Conservation (phyloP, 495 filamentous ascomycete genomes). For the Penicillium fimorum region DNA sequence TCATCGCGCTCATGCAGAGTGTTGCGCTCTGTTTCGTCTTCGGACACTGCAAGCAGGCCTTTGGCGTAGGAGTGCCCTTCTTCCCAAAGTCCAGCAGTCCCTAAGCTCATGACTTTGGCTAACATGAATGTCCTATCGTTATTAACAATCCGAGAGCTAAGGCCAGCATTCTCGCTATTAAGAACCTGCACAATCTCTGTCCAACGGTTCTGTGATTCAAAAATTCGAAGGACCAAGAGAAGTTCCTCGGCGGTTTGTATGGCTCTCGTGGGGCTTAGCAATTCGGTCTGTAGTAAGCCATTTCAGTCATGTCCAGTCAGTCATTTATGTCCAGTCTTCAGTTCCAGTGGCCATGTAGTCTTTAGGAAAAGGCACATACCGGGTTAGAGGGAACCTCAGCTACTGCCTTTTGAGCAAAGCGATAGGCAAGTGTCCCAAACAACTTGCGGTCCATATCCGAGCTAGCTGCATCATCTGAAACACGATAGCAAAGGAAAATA, state of each 20-base stretch:
- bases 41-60: conserved; percentile 36
- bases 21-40: conserved; percentile 32
- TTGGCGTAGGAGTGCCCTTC: conserved; percentile 45
- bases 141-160: conserved; percentile 50
- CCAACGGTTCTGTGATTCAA: conserved; percentile 43
- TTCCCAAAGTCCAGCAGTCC: conserved; percentile 47
- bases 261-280: conserved; percentile 46
- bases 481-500: conserved; percentile 50
- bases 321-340: not conserved
- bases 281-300: conserved; percentile 35
- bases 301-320: conserved; percentile 5
- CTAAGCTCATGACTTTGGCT: conserved; percentile 44
- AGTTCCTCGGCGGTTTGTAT: conserved; percentile 57
- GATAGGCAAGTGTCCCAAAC: conserved; percentile 57
- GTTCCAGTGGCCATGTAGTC: not conserved
- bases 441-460: conserved; percentile 52
- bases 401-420: conserved; percentile 57
- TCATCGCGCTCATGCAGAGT: conserved; percentile 51
- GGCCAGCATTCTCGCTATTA: conserved; percentile 49
- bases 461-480: conserved; percentile 34
- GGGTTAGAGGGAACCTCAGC: conserved; percentile 49
- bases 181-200: conserved; percentile 52
- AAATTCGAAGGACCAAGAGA: conserved; percentile 52
- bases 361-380: conserved; percentile 26
- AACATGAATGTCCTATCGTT: conserved; percentile 52